These are phyloP conservation scores for Phytophthora brassicae DNA, from an alignment of 352 stramenopile genomes.

Conservation along the genomic window DNA sequence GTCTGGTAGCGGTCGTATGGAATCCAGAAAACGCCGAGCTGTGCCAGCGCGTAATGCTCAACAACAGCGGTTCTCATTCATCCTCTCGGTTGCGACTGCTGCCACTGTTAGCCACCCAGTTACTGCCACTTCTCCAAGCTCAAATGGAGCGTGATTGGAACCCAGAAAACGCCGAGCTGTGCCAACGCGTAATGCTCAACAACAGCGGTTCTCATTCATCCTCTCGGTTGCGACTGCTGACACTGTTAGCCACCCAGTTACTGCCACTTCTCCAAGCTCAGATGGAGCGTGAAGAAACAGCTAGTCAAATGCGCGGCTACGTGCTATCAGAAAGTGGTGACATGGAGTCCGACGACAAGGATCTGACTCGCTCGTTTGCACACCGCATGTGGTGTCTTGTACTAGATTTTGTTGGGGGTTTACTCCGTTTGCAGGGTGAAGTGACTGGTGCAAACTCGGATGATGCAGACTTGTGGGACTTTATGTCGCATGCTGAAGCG, in stretches of 20 bases:
- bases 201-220: constrained; percentile 10
- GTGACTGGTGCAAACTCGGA: constrained; percentile 7
- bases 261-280: constrained; percentile 43
- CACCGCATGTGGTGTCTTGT: constrained; percentile 68
- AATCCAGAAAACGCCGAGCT: constrained; percentile 50
- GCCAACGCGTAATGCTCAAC: constrained; percentile 47
- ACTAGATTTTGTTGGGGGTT: constrained; percentile 44
- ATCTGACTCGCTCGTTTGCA: constrained; percentile 36
- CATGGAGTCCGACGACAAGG: constrained; percentile 10
- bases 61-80: constrained; percentile 1
- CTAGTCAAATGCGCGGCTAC: constrained; percentile 43
- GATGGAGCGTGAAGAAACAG: constrained; percentile 41
- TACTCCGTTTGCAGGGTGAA: constrained; percentile 37
- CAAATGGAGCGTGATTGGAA: constrained; percentile 64
- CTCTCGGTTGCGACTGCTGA: constrained; percentile 36
- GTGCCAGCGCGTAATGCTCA: constrained; percentile 52
- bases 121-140: constrained; percentile 45
- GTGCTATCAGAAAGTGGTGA: constrained; percentile 1
- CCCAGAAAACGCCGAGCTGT: constrained; percentile 46
- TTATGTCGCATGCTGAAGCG: constrained; percentile 51
- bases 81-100: constrained; percentile 37
- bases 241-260: constrained; percentile 52
- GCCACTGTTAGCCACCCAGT: constrained; percentile 47
- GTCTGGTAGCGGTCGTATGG: constrained; percentile 55
- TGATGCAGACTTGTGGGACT: constrained; percentile 50